Percentiles rank a stretch among this genome's conserved stretches.
Evolutionary conservation across 2,329 filamentous ascomycete species (phyloP).

Genomic region (Macrophomina pseudophaseolina): DNA sequence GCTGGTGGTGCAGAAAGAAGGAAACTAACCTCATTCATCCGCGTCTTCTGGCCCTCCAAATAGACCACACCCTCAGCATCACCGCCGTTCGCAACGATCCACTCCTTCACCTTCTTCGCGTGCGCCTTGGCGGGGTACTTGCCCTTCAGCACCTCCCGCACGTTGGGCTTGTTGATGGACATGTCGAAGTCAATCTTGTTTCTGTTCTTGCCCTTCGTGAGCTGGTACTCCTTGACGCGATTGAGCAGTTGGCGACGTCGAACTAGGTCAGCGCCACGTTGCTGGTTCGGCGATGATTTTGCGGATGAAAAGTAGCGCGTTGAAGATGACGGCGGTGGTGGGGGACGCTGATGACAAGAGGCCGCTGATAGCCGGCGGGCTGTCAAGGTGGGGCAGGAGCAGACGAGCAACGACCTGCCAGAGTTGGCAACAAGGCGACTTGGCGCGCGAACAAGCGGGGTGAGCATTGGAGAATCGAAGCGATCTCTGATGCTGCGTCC

Average conservation of each 20-base stretch:
- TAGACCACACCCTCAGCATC: slow-evolving; percentile 76
- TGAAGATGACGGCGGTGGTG: background rate
- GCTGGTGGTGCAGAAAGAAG: background rate
- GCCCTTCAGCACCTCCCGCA: slow-evolving; percentile 51
- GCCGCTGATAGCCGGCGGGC: slow-evolving; percentile 16
- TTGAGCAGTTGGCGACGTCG: slow-evolving; percentile 12
- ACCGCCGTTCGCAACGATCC: slow-evolving; percentile 70
- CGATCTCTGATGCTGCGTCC: background rate
- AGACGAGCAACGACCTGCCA: slow-evolving; percentile 3
- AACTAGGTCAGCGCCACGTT: slow-evolving; percentile 15
- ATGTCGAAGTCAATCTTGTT: background rate
- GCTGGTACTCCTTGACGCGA: slow-evolving; percentile 18
- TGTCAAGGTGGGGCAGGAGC: slow-evolving; percentile 2
- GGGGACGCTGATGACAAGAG: slow-evolving; percentile 4
- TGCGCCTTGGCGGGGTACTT: slow-evolving; percentile 87
- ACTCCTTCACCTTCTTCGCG: slow-evolving; percentile 79
- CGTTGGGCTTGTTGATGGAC: slow-evolving; percentile 26
- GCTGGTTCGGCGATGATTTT: background rate
- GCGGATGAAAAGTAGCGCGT: slow-evolving; percentile 1
- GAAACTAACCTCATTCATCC: slow-evolving; percentile 66
- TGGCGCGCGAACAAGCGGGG: background rate
- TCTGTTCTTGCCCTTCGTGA: background rate
- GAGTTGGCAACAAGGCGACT: slow-evolving; percentile 7
- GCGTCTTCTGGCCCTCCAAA: slow-evolving; percentile 81
- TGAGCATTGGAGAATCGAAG: background rate